Evolutionary conservation across 768 basidiomycete species (phyloP).

Genomic region (Aureoboletus auriporus): DNA sequence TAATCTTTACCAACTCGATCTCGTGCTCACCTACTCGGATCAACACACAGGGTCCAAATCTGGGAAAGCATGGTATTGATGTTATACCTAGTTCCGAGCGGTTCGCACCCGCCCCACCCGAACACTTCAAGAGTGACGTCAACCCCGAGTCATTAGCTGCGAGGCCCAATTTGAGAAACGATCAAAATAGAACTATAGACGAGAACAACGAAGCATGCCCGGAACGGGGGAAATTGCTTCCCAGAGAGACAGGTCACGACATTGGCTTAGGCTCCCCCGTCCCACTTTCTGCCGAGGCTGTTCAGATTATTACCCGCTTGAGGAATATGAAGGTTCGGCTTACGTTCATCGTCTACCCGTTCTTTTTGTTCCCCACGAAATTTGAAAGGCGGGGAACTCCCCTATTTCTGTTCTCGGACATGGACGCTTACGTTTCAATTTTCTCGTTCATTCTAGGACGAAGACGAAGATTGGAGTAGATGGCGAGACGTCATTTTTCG

Average conservation of each 20-base stretch:
- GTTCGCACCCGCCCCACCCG: constrained; percentile 53
- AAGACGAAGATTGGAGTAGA: constrained; percentile 84
- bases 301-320: constrained; percentile 70
- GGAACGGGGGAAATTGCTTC: constrained; percentile 50
- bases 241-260: constrained; percentile 82
- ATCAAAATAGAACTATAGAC: neutral
- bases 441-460: constrained; percentile 49
- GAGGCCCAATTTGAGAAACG: neutral
- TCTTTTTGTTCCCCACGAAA: neutral
- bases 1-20: neutral
- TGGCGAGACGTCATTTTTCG: constrained; percentile 85
- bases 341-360: neutral
- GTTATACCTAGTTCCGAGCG: constrained; percentile 64
- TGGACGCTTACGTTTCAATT: constrained; percentile 1
- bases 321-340: constrained; percentile 74
- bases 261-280: constrained; percentile 88
- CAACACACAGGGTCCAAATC: constrained; percentile 51
- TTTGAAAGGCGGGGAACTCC: neutral
- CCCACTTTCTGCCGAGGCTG: constrained; percentile 71
- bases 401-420: neutral
- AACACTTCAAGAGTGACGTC: constrained; percentile 31
- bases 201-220: neutral
- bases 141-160: constrained; percentile 45
- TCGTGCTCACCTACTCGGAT: constrained; percentile 2
- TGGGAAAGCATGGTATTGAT: constrained; percentile 82